These are phyloP conservation scores for Botrytis squamosa DNA, from an alignment of 2,329 filamentous ascomycete genomes.

Conservation along the genomic window DNA sequence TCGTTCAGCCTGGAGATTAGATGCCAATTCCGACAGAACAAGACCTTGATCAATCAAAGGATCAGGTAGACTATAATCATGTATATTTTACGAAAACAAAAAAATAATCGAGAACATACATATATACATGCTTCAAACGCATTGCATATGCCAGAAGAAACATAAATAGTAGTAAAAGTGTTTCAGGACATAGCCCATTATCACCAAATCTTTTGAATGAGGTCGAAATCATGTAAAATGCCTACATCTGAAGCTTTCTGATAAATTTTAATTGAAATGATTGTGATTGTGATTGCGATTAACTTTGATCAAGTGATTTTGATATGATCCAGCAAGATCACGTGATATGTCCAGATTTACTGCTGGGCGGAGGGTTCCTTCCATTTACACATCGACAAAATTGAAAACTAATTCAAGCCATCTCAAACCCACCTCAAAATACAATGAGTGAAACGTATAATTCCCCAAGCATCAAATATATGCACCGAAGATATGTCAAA, in stretches of 20 bases:
- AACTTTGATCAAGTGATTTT: neutral
- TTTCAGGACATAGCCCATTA: neutral
- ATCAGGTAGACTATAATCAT: neutral
- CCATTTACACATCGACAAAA: neutral
- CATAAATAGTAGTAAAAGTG: neutral
- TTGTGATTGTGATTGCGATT: neutral
- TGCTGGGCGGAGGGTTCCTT: neutral
- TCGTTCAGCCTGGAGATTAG: constrained; percentile 17
- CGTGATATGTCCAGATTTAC: neutral
- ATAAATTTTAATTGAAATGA: neutral
- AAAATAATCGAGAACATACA: neutral
- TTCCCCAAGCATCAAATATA: neutral
- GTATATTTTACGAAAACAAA: neutral
- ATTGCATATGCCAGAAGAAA: neutral
- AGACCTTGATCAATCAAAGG: neutral
- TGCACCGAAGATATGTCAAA: neutral
- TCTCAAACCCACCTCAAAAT: neutral
- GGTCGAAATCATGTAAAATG: neutral
- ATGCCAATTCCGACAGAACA: constrained; percentile 1
- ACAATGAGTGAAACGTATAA: constrained; percentile 9
- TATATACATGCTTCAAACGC: neutral
- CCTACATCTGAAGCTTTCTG: neutral
- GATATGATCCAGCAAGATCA: neutral
- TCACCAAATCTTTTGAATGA: neutral
- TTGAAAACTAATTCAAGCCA: neutral